Evolutionary conservation across 768 basidiomycete species (phyloP).

Genomic region (Hemileccinum rubropunctum): DNA sequence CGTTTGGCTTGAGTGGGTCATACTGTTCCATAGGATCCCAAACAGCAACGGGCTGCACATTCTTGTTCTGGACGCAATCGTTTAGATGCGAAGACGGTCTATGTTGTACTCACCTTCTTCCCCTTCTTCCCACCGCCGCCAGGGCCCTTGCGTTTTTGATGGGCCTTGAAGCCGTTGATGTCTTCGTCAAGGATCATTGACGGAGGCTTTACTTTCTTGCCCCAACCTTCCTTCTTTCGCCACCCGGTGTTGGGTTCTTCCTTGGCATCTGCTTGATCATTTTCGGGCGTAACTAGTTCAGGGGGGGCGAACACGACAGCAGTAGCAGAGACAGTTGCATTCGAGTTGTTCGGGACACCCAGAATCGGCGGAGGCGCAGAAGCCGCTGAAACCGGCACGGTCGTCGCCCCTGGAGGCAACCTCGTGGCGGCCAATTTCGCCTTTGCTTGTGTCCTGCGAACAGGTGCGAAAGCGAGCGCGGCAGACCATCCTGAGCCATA

Average conservation of each 20-base stretch:
- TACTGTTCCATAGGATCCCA: slow-evolving; percentile 84
- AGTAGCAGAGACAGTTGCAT: slow-evolving; percentile 43
- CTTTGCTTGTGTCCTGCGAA: slow-evolving; percentile 63
- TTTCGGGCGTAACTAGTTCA: slow-evolving; percentile 38
- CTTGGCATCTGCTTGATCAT: slow-evolving; percentile 27
- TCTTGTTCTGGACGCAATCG: slow-evolving; percentile 51
- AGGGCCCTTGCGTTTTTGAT: slow-evolving; percentile 48
- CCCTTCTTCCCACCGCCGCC: slow-evolving; percentile 49
- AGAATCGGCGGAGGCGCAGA: slow-evolving; percentile 31
- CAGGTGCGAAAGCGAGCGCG: slow-evolving; percentile 83
- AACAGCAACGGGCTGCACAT: slow-evolving; percentile 44
- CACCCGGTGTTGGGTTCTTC: slow-evolving; percentile 32
- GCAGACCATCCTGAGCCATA: slow-evolving; percentile 73
- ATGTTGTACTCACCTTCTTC: slow-evolving; percentile 52
- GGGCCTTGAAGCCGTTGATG: slow-evolving; percentile 74
- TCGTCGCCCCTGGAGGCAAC: slow-evolving; percentile 51
- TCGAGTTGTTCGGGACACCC: slow-evolving; percentile 27
- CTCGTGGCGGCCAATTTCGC: slow-evolving; percentile 45
- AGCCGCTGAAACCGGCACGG: slow-evolving; percentile 42
- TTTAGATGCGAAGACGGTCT: slow-evolving; percentile 1
- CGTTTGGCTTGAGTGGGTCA: slow-evolving; percentile 81
- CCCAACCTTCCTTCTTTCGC: slow-evolving; percentile 64
- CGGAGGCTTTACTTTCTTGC: slow-evolving; percentile 86
- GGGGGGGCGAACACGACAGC: slow-evolving; percentile 75
- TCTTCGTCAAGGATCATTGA: slow-evolving; percentile 90